Percentiles rank a stretch among this genome's conserved stretches.
These are phyloP conservation scores for Cryptosporidium tyzzeri DNA, from an alignment of 169 alveolate species.

Conservation along the genomic window DNA sequence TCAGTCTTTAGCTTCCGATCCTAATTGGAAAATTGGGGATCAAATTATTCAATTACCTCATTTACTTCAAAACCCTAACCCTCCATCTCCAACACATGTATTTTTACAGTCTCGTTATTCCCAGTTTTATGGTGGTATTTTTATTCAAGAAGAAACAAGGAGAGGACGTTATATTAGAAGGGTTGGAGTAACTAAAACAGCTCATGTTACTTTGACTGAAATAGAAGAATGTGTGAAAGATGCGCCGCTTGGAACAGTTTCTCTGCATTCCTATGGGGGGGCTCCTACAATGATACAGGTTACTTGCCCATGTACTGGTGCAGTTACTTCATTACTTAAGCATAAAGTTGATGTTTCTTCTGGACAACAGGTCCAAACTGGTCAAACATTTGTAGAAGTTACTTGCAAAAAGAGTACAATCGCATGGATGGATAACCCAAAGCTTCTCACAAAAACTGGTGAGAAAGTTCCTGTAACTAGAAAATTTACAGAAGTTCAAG, in stretches of 20 bases:
- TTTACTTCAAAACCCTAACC: background rate
- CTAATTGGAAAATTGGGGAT: background rate
- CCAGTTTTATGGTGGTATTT: background rate
- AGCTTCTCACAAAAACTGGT: background rate
- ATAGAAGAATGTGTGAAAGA: background rate
- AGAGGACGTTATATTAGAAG: background rate
- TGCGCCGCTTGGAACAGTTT: background rate
- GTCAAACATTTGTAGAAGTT: constrained; percentile 13
- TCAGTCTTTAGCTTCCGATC: constrained; percentile 1
- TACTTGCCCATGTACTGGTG: constrained; percentile 17
- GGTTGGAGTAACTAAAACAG: constrained; percentile 11
- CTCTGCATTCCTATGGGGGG: background rate
- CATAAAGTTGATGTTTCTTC: background rate
- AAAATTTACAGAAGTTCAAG: background rate
- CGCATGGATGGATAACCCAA: constrained; percentile 22
- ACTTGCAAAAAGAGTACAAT: background rate
- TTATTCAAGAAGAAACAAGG: constrained; percentile 1
- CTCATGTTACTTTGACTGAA: background rate
- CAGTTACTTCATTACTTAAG: background rate
- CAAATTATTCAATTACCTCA: background rate
- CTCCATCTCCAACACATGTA: constrained; percentile 9
- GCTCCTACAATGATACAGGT: background rate
- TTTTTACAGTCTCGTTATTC: background rate
- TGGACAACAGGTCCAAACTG: background rate
- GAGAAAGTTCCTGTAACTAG: background rate